phyloP scores from a whole-genome alignment of 1,284 basidiomycete genomes.

The Golubevia pallescens region DNA sequence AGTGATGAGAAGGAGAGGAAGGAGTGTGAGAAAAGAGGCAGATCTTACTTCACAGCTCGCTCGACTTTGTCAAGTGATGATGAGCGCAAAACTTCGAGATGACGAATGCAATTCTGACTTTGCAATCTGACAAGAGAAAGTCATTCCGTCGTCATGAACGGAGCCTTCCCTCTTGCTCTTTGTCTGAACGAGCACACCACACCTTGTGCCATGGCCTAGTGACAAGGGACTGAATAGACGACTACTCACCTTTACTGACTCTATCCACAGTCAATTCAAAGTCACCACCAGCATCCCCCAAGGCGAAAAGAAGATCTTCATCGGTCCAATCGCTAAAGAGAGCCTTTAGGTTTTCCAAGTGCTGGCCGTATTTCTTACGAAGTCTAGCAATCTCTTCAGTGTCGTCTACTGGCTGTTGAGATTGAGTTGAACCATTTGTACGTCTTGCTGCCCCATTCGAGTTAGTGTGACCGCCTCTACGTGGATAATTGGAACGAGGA shows the following conservation, averaged over 20 bases:
- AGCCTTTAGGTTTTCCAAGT: slow-evolving; percentile 51
- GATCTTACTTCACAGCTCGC: slow-evolving; percentile 9
- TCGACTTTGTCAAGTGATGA: slow-evolving; percentile 1
- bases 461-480: background rate
- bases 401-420: slow-evolving; percentile 45
- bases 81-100: slow-evolving; percentile 10
- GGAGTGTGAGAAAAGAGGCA: slow-evolving; percentile 9
- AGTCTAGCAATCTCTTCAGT: slow-evolving; percentile 55
- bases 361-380: slow-evolving; percentile 64
- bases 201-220: too few species aligned
- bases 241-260: slow-evolving; percentile 46
- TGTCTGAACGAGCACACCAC: too few species aligned
- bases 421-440: slow-evolving; percentile 12
- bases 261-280: slow-evolving; percentile 58
- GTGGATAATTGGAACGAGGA: background rate
- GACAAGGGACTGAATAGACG: too few species aligned
- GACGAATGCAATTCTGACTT: slow-evolving; percentile 14
- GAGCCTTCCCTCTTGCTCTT: too few species aligned
- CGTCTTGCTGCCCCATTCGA: slow-evolving; percentile 10
- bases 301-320: slow-evolving; percentile 59
- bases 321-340: slow-evolving; percentile 62
- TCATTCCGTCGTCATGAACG: slow-evolving; percentile 15
- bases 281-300: slow-evolving; percentile 51
- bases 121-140: slow-evolving; percentile 17
- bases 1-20: slow-evolving; percentile 5